A percentile compares a stretch with the other conserved stretches of the same genome.
phyloP scores from a whole-genome alignment of 768 basidiomycete genomes.

The Xerocomus potaroensis region DNA sequence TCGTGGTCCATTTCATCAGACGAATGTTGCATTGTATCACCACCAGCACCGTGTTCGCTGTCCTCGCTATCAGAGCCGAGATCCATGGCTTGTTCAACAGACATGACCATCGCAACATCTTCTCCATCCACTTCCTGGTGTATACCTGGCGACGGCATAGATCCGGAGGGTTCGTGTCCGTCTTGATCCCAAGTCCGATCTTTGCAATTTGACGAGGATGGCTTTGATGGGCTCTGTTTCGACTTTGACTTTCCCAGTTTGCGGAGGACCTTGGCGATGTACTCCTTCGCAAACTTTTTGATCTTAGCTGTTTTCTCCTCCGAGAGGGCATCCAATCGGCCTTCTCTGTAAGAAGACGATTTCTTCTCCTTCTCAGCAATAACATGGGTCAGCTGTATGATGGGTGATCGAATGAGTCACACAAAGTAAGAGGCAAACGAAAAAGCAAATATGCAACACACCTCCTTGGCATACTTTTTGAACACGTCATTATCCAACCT shows the following conservation, averaged over 20 bases:
- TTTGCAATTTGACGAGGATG: constrained; percentile 11
- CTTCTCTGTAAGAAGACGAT: constrained; percentile 71
- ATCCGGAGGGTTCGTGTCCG: constrained; percentile 11
- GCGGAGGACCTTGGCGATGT: constrained; percentile 73
- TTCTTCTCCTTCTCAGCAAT: constrained; percentile 97
- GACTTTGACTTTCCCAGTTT: constrained; percentile 50
- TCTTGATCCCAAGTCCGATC: constrained; percentile 6
- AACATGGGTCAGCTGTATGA: constrained; percentile 68
- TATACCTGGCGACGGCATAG: constrained; percentile 8
- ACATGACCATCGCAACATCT: constrained; percentile 33
- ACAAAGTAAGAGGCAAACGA: neutral
- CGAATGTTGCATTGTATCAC: constrained; percentile 25
- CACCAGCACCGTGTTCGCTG: constrained; percentile 11
- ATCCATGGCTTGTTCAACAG: constrained; percentile 44
- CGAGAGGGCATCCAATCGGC: constrained; percentile 67
- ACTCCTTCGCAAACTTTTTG: constrained; percentile 91
- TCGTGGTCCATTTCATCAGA: constrained; percentile 25
- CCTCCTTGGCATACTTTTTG: constrained; percentile 96
- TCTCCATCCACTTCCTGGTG: constrained; percentile 17
- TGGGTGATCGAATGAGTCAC: constrained; percentile 2
- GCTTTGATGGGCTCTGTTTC: constrained; percentile 14
- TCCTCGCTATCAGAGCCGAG: constrained; percentile 37
- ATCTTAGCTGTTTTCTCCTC: constrained; percentile 89
- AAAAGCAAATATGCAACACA: constrained; percentile 31
- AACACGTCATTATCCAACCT: constrained; percentile 75